These are phyloP conservation scores for Zygotorulaspora danielsina DNA, from an alignment of 805 yeast species.

Conservation along the genomic window DNA sequence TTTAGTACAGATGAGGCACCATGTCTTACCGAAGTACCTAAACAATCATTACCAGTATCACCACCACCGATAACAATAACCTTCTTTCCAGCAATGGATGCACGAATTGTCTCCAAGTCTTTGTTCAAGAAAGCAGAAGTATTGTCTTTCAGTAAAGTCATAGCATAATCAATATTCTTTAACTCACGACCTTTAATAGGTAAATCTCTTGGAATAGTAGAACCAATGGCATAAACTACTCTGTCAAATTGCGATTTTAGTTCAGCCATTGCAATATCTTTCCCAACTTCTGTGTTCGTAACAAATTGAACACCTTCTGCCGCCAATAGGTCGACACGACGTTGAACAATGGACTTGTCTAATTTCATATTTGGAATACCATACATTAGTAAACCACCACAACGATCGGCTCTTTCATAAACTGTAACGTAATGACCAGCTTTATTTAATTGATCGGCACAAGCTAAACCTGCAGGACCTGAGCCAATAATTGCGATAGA, in stretches of 20 bases:
- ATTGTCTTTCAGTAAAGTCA: constrained; percentile 83
- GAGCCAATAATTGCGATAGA: constrained; percentile 86
- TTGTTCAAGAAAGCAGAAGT: constrained; percentile 85
- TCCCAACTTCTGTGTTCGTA: constrained; percentile 77
- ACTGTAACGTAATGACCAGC: constrained; percentile 93
- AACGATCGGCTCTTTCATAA: constrained; percentile 89
- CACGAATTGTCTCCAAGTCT: constrained; percentile 70
- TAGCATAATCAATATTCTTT: constrained; percentile 88
- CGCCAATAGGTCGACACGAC: constrained; percentile 84
- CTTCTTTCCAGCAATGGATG: constrained; percentile 72
- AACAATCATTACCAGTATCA: constrained; percentile 98
- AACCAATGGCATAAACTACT: constrained; percentile 87
- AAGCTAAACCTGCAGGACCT: constrained; percentile 95
- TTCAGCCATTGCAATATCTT: constrained; percentile 68
- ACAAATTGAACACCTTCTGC: constrained; percentile 86
- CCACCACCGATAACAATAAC: constrained; percentile 99
- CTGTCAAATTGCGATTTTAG: constrained; percentile 68
- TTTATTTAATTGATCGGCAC: constrained; percentile 94
- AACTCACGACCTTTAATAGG: constrained; percentile 90
- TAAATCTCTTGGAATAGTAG: constrained; percentile 94
- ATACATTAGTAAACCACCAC: constrained; percentile 96
- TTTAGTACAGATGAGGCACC: constrained; percentile 92
- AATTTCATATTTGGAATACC: constrained; percentile 99
- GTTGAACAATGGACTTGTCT: constrained; percentile 86
- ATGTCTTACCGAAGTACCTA: constrained; percentile 95